Base-by-base conservation (phyloP, 2,329 filamentous ascomycete genomes). In the Talaromyces amestolkiae region DNA sequence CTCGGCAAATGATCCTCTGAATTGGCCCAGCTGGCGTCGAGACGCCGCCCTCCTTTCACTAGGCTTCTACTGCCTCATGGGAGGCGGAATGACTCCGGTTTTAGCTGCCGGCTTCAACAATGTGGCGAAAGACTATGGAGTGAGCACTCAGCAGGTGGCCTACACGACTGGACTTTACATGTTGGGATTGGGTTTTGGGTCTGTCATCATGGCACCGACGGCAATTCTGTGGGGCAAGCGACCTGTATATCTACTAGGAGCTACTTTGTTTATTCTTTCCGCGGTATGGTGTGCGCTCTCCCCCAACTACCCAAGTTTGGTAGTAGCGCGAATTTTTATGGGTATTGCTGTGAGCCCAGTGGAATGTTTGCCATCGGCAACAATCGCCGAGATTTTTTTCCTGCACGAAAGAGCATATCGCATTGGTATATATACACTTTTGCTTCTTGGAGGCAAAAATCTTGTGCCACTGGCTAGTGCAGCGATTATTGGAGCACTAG, bases 331-430 rank as follows among this genome's bases (percentile, higher is more conserved):
- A 63, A 88, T 98, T 58, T 90, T 97, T 67, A 92, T 96, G 76
- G 95, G 94, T 3, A 83, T 97, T 10, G 90, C 93, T 0, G 89
- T 97, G 58, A 95, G 91, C 69, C 92, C 93, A 0, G 92, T 97
- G 9, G 94, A 98, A 76, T 96, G 93, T 73, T 84, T 98, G 35
- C 94, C 94, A 0, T 96, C 92, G 4, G 93, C 94, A 17, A 97
- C 93, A 0, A 94, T 98, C 72, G 93, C 93, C 3, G 94, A 98
- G 77, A 97, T 98, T 67, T 98, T 93, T 81, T 97, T 97, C 74
- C 82, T 98, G 22, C 94, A 98, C 72, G 94, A 98, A 79, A 86
- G 94, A 67, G 94, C 94, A 0, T 98, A 93, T 75, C 89, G 94
- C 4, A 87, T 98, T 53, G 95, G 95, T 10, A 93, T 98, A 27